Base-by-base conservation (phyloP, 257 asterid genomes). In the Jasminum sambac region DNA sequence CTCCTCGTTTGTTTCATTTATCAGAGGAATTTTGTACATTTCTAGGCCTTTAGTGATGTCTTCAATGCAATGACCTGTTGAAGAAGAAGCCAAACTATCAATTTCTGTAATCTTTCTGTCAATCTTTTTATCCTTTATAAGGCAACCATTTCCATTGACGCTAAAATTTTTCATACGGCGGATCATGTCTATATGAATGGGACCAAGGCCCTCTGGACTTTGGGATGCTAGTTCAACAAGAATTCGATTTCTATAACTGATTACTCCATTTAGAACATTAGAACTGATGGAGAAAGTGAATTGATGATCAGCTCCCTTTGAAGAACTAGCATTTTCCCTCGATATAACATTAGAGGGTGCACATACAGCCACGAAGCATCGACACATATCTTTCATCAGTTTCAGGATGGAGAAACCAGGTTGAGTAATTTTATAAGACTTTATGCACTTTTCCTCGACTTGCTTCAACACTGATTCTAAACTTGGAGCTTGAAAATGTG, bases 31-130 rank as follows among this genome's bases (percentile, higher is more conserved):
- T 23, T 23, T 78, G 11, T 44, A 42, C 61, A 66, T 65, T 72
- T 84, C 89, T 43, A 59, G 76, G 64, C 89, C 87, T 70, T 57
- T 78, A 55, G 76, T 63, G 36, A 84, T 78, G 79, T 84, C 89
- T 48, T 67, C 44, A 46, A 75, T 66, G 38, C 58, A 77, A 30
- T 19, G 68, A 57, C 63, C 43, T 26, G 75, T 48, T 66, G 72
- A 62, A 65, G 66, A 64, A 72, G 76, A 38, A 10, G 39, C 26
- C 25, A 40, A 36, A 38, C 52, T 39, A 52, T 67, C 38, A 21
- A 63, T 77, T 63, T 40, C 44, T 68, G 62, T 19, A 26, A 10
- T 24, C 19, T 38, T 38, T 36, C 62, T 63, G 19, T 60, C 68
- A 42, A 50, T 70, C 48, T 19, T 55, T 55, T 55, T 55, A 55